phyloP scores from a whole-genome alignment of 78 protist species.

The Polysphondylium violaceum region DNA sequence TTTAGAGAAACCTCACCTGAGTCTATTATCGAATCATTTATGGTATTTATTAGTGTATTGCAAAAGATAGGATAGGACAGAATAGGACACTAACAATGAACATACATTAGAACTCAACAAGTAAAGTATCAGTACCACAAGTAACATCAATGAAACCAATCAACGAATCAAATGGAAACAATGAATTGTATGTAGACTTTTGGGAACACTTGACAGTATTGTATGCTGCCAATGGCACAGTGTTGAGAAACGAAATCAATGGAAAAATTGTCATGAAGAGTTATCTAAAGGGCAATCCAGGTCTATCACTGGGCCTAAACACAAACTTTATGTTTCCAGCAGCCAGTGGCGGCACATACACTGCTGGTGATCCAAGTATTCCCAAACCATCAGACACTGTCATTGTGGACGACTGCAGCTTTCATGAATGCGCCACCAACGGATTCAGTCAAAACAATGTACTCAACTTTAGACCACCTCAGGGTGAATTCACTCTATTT shows the following conservation, averaged over 20 bases:
- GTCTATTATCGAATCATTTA: constrained; percentile 46
- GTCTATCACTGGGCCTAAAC: constrained; percentile 87
- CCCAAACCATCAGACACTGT: not conserved
- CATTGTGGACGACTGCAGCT: constrained; percentile 47
- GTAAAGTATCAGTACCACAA: constrained; percentile 40
- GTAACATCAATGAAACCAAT: constrained; percentile 37
- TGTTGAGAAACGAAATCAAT: constrained; percentile 82
- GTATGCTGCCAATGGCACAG: constrained; percentile 72
- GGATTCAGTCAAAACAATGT: constrained; percentile 19
- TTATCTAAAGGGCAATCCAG: constrained; percentile 89
- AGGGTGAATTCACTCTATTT: constrained; percentile 69
- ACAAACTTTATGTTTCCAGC: constrained; percentile 84
- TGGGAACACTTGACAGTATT: constrained; percentile 87
- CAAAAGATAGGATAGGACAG: not conserved
- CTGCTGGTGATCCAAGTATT: not conserved
- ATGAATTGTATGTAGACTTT: constrained; percentile 91
- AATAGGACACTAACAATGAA: not conserved
- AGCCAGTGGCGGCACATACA: not conserved
- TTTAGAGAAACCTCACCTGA: not conserved
- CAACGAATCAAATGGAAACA: not conserved
- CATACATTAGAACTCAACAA: constrained; percentile 27
- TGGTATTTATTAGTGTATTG: constrained; percentile 3
- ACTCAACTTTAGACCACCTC: constrained; percentile 66
- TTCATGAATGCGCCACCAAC: constrained; percentile 57
- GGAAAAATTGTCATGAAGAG: constrained; percentile 93